Percentiles rank a stretch among this genome's conserved stretches.
phyloP scores from a whole-genome alignment of 2,329 filamentous ascomycete genomes.

The Ceratocystis cacaofunesta region DNA sequence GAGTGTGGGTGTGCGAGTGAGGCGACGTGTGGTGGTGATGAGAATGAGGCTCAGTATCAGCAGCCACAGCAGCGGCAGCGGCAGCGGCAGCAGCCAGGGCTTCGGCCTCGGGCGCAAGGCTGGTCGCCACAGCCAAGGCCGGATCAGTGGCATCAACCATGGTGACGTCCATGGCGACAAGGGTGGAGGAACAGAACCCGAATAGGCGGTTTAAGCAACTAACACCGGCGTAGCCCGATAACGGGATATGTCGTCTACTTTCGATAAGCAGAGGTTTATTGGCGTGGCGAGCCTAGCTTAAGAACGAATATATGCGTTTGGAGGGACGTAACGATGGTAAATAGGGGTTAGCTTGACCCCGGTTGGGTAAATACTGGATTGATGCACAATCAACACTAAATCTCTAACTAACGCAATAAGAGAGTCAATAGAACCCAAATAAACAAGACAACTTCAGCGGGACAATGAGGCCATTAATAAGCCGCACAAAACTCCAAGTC shows the following conservation, averaged over 20 bases:
- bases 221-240: slow-evolving; percentile 13
- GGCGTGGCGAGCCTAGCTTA: background rate
- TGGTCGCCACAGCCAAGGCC: slow-evolving; percentile 1
- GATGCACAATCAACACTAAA: slow-evolving; percentile 4
- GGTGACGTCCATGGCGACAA: slow-evolving; percentile 10
- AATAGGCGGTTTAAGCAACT: background rate
- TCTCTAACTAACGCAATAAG: background rate
- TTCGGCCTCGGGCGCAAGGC: slow-evolving; percentile 11
- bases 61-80: background rate
- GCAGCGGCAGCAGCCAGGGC: slow-evolving; percentile 8
- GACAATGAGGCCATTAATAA: background rate
- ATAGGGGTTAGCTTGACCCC: slow-evolving; percentile 7
- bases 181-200: background rate
- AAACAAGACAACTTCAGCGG: background rate
- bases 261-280: slow-evolving; percentile 6
- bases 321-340: background rate
- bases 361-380: slow-evolving; percentile 10
- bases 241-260: slow-evolving; percentile 3
- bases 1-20: background rate
- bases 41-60: background rate
- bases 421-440: background rate
- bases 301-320: slow-evolving; percentile 8
- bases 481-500: background rate
- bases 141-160: slow-evolving; percentile 9
- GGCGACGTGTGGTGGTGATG: slow-evolving; percentile 1